Percentiles rank a stretch among this genome's conserved stretches.
Evolutionary conservation across 441 rosid genomes (phyloP).

Genomic region (Populus tomentosa): DNA sequence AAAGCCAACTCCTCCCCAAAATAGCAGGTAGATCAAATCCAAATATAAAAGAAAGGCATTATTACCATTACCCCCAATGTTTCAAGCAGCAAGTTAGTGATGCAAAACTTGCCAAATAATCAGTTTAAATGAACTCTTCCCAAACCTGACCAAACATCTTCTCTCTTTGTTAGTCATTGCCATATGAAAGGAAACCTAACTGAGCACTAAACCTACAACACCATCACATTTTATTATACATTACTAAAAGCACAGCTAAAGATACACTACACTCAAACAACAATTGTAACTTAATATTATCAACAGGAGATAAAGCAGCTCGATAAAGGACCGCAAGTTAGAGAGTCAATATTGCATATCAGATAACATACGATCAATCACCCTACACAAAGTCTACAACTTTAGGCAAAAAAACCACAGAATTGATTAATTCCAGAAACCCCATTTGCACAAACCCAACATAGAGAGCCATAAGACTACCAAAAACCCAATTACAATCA

Average conservation of each 20-base stretch:
- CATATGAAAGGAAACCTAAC: neutral
- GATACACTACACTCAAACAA: neutral
- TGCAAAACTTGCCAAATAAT: neutral
- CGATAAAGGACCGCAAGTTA: conserved; percentile 2
- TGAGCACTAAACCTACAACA: neutral
- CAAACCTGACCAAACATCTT: neutral
- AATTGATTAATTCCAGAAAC: conserved; percentile 1
- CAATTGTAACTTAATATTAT: neutral
- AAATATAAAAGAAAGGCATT: neutral
- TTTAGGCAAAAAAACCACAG: too few relatives aligned
- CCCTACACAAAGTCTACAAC: too few relatives aligned
- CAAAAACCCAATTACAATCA: conserved; percentile 5
- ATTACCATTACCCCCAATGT: neutral
- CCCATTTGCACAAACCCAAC: neutral
- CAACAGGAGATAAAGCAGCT: conserved; percentile 3
- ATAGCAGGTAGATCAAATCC: neutral
- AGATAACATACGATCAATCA: neutral
- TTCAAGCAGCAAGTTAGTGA: neutral
- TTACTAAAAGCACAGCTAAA: neutral
- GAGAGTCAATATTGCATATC: conserved; percentile 1
- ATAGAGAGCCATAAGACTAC: neutral
- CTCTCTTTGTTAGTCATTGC: neutral
- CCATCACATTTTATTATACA: conserved; percentile 3
- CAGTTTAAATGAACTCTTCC: neutral
- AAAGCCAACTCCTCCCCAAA: neutral